Evolutionary conservation across 129 eudicot species (phyloP).

Genomic region (Ambrosia artemisiifolia): DNA sequence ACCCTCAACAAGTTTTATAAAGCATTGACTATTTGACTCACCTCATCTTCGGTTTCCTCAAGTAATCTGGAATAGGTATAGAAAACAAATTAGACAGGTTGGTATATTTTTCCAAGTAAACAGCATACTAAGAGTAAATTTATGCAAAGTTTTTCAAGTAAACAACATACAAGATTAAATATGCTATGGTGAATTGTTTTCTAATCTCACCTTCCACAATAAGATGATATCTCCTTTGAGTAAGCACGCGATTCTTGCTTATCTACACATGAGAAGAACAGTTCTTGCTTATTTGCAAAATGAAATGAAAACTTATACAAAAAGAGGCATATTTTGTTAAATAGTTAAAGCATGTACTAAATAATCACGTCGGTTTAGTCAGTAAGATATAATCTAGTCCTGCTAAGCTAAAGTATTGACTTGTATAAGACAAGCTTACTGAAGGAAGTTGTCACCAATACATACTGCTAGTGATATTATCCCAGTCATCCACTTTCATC

Average conservation of each 20-base stretch:
- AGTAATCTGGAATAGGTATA: conserved; percentile 60
- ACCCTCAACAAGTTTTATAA: background rate
- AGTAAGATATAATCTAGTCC: conserved; percentile 13
- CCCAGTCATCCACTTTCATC: conserved; percentile 80
- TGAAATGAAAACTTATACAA: background rate
- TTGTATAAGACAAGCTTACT: conserved; percentile 29
- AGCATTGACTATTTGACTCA: conserved; percentile 36
- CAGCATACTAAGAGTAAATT: conserved; percentile 1
- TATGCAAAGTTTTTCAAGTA: background rate
- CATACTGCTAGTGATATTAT: conserved; percentile 64
- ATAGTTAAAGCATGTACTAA: background rate
- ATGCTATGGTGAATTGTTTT: background rate
- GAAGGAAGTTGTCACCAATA: conserved; percentile 37
- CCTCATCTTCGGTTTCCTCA: conserved; percentile 98
- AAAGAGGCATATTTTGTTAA: background rate
- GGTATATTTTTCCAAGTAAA: background rate
- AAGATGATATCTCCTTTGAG: conserved; percentile 91
- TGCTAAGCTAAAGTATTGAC: conserved; percentile 6
- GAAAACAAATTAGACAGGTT: background rate
- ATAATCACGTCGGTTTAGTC: conserved; percentile 11
- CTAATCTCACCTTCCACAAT: conserved; percentile 84
- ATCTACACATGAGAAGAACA: conserved; percentile 41
- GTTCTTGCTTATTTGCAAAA: conserved; percentile 1
- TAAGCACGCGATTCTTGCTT: conserved; percentile 92
- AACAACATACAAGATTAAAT: background rate